These are phyloP conservation scores for Aspergillus candidus DNA, from an alignment of 2,329 filamentous ascomycete species.

Conservation along the genomic window DNA sequence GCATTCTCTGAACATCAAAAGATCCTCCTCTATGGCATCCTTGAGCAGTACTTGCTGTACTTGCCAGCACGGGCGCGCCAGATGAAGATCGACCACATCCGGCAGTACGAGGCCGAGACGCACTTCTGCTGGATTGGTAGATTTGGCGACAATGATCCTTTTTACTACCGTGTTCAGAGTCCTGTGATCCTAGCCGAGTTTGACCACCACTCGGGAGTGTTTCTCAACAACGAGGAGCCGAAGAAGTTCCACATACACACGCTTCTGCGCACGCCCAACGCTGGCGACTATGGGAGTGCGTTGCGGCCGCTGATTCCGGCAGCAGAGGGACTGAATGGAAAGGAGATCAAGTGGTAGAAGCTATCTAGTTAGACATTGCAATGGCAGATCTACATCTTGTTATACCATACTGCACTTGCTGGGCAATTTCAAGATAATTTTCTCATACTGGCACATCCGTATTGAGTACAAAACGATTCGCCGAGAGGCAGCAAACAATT, in stretches of 20 bases:
- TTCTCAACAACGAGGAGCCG: conserved; percentile 65
- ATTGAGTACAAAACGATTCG: no score
- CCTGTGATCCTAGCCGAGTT: conserved; percentile 71
- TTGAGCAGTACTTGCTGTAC: conserved; percentile 62
- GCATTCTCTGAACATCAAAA: conserved; percentile 44
- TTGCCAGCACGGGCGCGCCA: conserved; percentile 53
- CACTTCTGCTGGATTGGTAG: conserved; percentile 74
- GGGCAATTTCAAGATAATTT: no score
- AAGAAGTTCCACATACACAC: conserved; percentile 78
- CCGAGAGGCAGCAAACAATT: no score
- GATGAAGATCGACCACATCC: conserved; percentile 51
- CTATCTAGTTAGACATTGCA: no score
- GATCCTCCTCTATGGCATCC: conserved; percentile 51
- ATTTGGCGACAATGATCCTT: conserved; percentile 60
- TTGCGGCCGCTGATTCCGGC: conserved; percentile 35
- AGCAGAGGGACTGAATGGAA: conserved; percentile 32
- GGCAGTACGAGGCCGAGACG: conserved; percentile 58
- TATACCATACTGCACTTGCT: no score
- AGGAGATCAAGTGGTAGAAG: conserved; percentile 30
- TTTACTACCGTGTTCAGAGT: conserved; percentile 72
- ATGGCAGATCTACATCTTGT: no score
- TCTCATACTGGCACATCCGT: no score
- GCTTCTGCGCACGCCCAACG: conserved; percentile 64
- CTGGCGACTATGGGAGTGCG: conserved; percentile 65
- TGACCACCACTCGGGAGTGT: conserved; percentile 74